Evolutionary conservation across 306 rosid species (phyloP), one percentile per base, ranked within the genome.

Genomic region (Pyrus bretschneideri): DNA sequence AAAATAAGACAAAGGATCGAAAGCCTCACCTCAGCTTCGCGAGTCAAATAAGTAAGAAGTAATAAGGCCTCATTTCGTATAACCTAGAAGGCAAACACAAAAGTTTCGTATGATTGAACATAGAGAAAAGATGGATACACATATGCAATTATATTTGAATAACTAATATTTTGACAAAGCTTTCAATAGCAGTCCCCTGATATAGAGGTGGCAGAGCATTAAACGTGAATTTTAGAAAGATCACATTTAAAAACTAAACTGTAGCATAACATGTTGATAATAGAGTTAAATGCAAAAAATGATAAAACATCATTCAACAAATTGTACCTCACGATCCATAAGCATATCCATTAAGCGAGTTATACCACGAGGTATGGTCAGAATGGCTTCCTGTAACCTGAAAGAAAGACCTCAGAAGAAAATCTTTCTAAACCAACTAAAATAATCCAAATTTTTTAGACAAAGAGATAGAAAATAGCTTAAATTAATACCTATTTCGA

Each of bases 321-420:
- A 70, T 42, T 76, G 76, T 87, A 93, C 98, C 98, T 93, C 98
- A 19, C 97, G 97, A 81, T 91, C 98, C 96, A 91, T 91, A 76
- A 90, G 97, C 98, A 93, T 93, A 84, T 93, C 98, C 98, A 93
- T 93, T 45, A 91, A 81, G 78, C 93, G 89, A 74, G 98, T 93
- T 79, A 93, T 91, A 80, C 97, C 96, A 73, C 91, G 91, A 59
- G 98, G 98, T 75, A 88, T 88, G 46, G 96, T 87, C 84, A 93
- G 88, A 84, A 93, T 93, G 68, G 94, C 92, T 90, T 93, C 97
- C 94, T 93, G 97, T 83, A 93, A 89, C 88, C 98, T 91, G 80
- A 85, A 85, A 83, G 81, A 84, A 25, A 74, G 54, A 78, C 76
- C 81, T 88, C 90, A 81, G 78, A 76, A 80, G 76, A 75, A 40